These are phyloP conservation scores for Viola odorata DNA, from an alignment of 345 rosid genomes.

Conservation along the genomic window DNA sequence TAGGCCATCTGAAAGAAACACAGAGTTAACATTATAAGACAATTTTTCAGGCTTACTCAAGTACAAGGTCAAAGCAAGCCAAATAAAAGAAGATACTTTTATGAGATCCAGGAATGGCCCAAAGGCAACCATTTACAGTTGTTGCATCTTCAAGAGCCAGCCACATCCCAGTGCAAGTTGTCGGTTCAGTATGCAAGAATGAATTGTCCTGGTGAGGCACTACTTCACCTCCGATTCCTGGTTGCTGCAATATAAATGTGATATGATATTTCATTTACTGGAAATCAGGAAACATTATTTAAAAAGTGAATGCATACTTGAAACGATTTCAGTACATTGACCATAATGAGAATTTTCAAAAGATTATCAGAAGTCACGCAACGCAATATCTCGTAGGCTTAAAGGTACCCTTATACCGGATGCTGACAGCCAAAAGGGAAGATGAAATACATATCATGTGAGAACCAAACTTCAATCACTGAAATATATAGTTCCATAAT, in stretches of 20 bases:
- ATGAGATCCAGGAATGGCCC: conserved; percentile 98
- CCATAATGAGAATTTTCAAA: too few species aligned
- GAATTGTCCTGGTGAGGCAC: conserved; percentile 94
- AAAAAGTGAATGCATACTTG: not conserved
- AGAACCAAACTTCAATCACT: too few species aligned
- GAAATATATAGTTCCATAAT: too few species aligned
- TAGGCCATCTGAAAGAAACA: conserved; percentile 61
- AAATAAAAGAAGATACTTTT: conserved; percentile 38
- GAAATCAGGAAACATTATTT: not conserved
- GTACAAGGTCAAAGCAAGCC: not conserved
- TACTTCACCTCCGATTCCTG: conserved; percentile 97
- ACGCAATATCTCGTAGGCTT: too few species aligned
- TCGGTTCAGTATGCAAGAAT: conserved; percentile 79
- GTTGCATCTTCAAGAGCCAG: conserved; percentile 94
- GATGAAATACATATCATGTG: too few species aligned
- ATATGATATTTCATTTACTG: not conserved
- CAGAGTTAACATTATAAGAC: not conserved
- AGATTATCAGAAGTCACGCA: too few species aligned
- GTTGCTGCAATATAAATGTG: conserved; percentile 54
- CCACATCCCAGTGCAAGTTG: conserved; percentile 93
- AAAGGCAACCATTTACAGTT: conserved; percentile 73
- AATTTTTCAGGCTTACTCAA: not conserved
- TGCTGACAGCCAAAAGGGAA: too few species aligned
- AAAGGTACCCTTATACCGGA: too few species aligned
- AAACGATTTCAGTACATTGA: not conserved